phyloP scores from a whole-genome alignment of 2,329 filamentous ascomycete genomes.

The Juglanconis oblonga region DNA sequence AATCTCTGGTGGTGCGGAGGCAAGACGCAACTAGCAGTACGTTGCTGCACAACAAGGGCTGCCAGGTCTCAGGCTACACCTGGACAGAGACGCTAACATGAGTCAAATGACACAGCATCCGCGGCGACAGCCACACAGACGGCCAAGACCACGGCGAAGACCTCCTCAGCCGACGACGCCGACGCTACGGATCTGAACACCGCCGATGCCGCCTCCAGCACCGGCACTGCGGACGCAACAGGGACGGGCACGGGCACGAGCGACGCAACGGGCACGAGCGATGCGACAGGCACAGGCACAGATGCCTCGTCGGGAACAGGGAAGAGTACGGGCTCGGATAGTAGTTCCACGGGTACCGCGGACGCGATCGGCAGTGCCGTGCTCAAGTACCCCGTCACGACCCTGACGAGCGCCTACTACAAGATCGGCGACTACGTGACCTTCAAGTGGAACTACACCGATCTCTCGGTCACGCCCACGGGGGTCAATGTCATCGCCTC shows the following conservation, averaged over 20 bases:
- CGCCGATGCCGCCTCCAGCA: conserved; percentile 25
- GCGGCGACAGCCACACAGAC: conserved; percentile 21
- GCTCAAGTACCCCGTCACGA: conserved; percentile 50
- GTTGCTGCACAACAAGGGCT: conserved; percentile 10
- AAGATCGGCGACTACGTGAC: conserved; percentile 60
- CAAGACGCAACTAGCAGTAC: conserved; percentile 27
- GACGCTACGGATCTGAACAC: conserved; percentile 41
- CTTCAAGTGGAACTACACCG: conserved; percentile 65
- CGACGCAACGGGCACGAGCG: conserved; percentile 20
- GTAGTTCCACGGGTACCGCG: conserved; percentile 41
- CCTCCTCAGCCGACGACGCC: conserved; percentile 22
- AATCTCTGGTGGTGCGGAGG: conserved; percentile 51
- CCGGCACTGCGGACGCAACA: conserved; percentile 25
- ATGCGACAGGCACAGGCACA: conserved; percentile 20
- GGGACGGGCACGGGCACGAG: conserved; percentile 24
- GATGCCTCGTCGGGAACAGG: conserved; percentile 24
- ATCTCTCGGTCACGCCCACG: conserved; percentile 54
- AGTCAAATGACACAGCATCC: conserved; percentile 18
- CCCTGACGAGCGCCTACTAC: conserved; percentile 48
- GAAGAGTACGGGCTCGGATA: conserved; percentile 25
- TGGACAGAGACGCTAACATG: conserved; percentile 9
- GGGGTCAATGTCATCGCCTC: conserved; percentile 59
- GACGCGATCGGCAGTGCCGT: conserved; percentile 49
- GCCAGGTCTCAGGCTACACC: conserved; percentile 4
- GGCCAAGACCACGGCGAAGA: conserved; percentile 19